phyloP scores from a whole-genome alignment of 345 rosid genomes.

The Arabidopsis arenosa region DNA sequence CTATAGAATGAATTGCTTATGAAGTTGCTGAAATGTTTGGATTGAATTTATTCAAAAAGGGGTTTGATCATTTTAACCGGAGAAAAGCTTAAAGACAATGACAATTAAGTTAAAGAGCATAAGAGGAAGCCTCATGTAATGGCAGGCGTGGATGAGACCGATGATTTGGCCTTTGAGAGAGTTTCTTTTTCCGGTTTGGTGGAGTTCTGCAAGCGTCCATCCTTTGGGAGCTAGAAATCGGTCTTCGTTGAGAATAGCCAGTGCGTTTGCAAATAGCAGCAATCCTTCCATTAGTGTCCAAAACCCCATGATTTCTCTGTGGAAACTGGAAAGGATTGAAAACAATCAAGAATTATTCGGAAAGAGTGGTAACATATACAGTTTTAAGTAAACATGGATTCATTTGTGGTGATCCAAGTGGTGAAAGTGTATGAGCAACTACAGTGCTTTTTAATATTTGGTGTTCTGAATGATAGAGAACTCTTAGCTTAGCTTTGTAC shows the following conservation, averaged over 20 bases:
- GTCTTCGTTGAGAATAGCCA: constrained; percentile 64
- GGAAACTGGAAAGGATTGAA: not conserved
- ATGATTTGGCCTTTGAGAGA: constrained; percentile 50
- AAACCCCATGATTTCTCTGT: constrained; percentile 51
- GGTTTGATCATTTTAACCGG: constrained; percentile 34
- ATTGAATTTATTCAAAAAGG: not conserved
- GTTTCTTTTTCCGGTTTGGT: constrained; percentile 46
- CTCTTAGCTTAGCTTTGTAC: not conserved
- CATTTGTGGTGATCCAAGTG: not conserved
- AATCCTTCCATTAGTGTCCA: constrained; percentile 59
- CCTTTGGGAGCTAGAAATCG: constrained; percentile 63
- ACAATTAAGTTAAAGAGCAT: constrained; percentile 46
- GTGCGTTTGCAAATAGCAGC: constrained; percentile 57
- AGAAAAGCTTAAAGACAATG: constrained; percentile 42
- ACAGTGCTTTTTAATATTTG: not conserved
- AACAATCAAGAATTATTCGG: not conserved
- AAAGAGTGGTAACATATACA: not conserved
- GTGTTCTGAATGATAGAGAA: not conserved
- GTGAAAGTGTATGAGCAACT: not conserved
- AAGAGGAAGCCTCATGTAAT: constrained; percentile 49
- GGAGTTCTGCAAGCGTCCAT: constrained; percentile 59
- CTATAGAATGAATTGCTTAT: not conserved
- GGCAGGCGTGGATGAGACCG: constrained; percentile 49
- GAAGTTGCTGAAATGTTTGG: constrained; percentile 1
- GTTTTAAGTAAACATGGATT: not conserved